These are phyloP conservation scores for Rhynchospora tenuis DNA, from an alignment of 176 grass and related monocot species.

Conservation along the genomic window DNA sequence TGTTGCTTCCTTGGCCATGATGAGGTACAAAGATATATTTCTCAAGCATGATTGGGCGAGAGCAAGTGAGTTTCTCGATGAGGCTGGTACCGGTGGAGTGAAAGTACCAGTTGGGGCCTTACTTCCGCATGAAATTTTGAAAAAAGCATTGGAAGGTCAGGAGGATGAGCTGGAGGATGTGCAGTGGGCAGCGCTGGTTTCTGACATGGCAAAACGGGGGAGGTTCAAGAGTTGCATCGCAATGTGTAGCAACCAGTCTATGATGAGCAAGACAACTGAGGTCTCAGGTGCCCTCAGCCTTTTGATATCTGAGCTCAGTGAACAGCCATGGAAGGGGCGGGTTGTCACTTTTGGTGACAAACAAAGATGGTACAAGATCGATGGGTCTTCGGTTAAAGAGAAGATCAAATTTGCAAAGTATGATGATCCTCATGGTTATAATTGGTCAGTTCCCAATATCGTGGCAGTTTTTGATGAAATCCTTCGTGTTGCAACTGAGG, in stretches of 20 bases:
- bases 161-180: constrained; percentile 34
- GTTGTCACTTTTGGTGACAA: constrained; percentile 43
- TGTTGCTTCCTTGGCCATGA: constrained; percentile 81
- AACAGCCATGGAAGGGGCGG: constrained; percentile 49
- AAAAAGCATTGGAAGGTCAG: constrained; percentile 11
- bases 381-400: constrained; percentile 42
- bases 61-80: constrained; percentile 50
- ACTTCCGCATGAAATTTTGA: constrained; percentile 56
- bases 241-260: constrained; percentile 40
- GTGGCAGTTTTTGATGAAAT: constrained; percentile 49
- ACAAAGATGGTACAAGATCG: constrained; percentile 38
- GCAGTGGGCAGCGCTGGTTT: constrained; percentile 38
- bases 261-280: constrained; percentile 5
- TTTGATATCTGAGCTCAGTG: constrained; percentile 60
- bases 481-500: constrained; percentile 30
- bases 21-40: constrained; percentile 63
- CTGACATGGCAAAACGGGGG: constrained; percentile 15
- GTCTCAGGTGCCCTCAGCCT: constrained; percentile 53
- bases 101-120: constrained; percentile 61
- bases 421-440: constrained; percentile 6
- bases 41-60: constrained; percentile 51
- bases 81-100: constrained; percentile 44
- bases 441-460: constrained; percentile 38
- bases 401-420: constrained; percentile 30
- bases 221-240: constrained; percentile 57